Base-by-base conservation (phyloP, 305 asterid genomes). In the Ilex paraguariensis region DNA sequence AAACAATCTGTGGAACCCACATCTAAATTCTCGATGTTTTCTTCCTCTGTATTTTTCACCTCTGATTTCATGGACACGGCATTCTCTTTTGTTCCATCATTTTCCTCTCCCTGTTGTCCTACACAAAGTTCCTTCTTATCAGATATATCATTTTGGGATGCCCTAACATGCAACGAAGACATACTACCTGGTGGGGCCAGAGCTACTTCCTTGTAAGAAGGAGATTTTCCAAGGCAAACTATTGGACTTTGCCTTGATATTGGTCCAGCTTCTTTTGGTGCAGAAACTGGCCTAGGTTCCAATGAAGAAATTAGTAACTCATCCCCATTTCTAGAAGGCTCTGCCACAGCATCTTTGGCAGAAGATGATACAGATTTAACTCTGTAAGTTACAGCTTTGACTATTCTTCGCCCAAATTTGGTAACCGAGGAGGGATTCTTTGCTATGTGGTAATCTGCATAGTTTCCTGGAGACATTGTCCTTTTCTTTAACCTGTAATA, bases 181-280 rank as follows among this genome's bases (percentile, higher is more conserved):
- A 93, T 81, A 72, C 95, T 81, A 69, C 98, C 98, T 4, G 98
- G 98, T 28, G 96, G 98, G 52, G 98, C 98, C 73, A 93, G 74
- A 63, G 98, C 97, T 68, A 93, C 98, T 72, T 93, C 98, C 88
- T 93, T 93, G 67, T 93, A 93, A 21, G 98, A 93, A 70, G 96
- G 99, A 67, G 99, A 87, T 73, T 82, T 88, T 58, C 97, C 97
- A 66, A 93, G 80, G 73, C 81, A 86, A 60, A 87, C 94, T 52
- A 93, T 70, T 56, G 96, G 83, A 72, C 96, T 81, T 70, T 86
- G 82, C 78, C 80, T 86, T 21, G 80, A 64, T 61, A 80, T 72
- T 49, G 77, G 68, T 60, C 80, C 79, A 36, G 70, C 82, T 72
- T 87, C 92, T 59, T 68, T 78, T 61, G 75, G 79, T 68, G 68